Conservation (phyloP, 2,329 filamentous ascomycete species). For the Pyricularia pennisetigena region DNA sequence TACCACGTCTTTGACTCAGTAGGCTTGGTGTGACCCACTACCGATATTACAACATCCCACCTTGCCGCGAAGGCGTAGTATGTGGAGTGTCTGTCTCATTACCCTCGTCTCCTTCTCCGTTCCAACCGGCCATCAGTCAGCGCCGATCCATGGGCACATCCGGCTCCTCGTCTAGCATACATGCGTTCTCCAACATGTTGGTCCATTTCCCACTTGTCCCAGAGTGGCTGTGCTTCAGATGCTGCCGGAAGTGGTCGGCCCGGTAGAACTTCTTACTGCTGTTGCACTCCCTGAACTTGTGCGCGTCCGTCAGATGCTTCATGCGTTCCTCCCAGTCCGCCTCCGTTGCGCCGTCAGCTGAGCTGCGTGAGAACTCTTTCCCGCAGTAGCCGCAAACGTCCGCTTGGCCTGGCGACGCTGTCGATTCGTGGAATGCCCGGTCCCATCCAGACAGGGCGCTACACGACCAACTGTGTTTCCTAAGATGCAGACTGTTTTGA, state of each 20-base stretch:
- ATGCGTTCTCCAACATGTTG: slow-evolving; percentile 92
- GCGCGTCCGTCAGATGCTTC: slow-evolving; percentile 78
- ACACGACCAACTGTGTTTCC: slow-evolving; percentile 94
- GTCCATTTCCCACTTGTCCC: slow-evolving; percentile 98
- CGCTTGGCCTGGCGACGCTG: slow-evolving; percentile 51
- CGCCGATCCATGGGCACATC: slow-evolving; percentile 28
- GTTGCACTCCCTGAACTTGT: slow-evolving; percentile 98
- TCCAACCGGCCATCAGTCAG: neutral
- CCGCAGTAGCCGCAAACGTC: slow-evolving; percentile 95
- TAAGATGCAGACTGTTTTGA: slow-evolving; percentile 87
- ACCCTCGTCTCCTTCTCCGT: neutral
- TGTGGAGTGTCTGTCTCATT: neutral
- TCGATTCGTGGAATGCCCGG: slow-evolving; percentile 79
- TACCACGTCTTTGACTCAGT: neutral
- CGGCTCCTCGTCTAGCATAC: slow-evolving; percentile 82
- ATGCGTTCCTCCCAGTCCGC: slow-evolving; percentile 83
- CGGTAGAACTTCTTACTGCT: slow-evolving; percentile 97
- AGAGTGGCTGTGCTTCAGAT: slow-evolving; percentile 94
- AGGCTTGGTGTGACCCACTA: neutral
- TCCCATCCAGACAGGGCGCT: slow-evolving; percentile 70
- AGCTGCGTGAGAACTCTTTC: slow-evolving; percentile 62
- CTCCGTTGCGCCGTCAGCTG: slow-evolving; percentile 48
- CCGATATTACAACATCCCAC: slow-evolving; percentile 1
- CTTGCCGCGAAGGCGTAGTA: neutral
- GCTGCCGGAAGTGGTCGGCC: slow-evolving; percentile 95